Percentiles rank a stretch among this genome's conserved stretches.
Evolutionary conservation across 495 filamentous ascomycete species (phyloP).

Genomic region (Neurospora sp.): DNA sequence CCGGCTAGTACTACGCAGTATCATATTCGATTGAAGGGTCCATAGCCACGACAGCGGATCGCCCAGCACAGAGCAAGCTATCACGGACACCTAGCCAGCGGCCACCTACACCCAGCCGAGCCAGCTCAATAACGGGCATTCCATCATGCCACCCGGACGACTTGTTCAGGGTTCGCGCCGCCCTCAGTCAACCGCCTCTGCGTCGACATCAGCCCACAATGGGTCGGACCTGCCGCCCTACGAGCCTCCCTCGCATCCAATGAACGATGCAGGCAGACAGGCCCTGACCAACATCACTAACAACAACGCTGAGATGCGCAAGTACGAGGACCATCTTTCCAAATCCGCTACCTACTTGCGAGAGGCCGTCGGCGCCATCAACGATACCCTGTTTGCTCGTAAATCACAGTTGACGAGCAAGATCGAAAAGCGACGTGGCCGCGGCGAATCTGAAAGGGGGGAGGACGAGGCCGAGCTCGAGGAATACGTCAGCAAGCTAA

Average conservation of each 20-base stretch:
- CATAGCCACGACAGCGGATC: background rate
- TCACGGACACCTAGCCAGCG: background rate
- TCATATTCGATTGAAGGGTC: background rate
- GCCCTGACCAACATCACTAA: constrained; percentile 23
- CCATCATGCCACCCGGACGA: background rate
- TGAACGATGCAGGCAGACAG: constrained; percentile 22
- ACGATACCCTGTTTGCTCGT: constrained; percentile 38
- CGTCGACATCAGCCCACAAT: constrained; percentile 1
- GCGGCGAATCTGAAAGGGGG: constrained; percentile 26
- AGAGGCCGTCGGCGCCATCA: constrained; percentile 40
- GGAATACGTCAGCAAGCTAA: constrained; percentile 25
- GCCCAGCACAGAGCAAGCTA: background rate
- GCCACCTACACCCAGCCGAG: background rate
- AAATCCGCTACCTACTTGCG: constrained; percentile 26
- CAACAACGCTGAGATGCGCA: constrained; percentile 19
- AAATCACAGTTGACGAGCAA: constrained; percentile 35
- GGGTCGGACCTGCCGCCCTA: constrained; percentile 45
- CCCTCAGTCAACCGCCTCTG: background rate
- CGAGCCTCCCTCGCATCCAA: constrained; percentile 44
- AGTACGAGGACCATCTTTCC: constrained; percentile 29
- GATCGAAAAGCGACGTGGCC: constrained; percentile 22
- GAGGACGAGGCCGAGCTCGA: constrained; percentile 31
- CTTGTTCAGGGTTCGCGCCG: constrained; percentile 11
- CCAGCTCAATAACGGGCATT: background rate
- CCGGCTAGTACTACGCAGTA: background rate